Conservation (phyloP, 306 rosid genomes). For the Medicago lupulina region DNA sequence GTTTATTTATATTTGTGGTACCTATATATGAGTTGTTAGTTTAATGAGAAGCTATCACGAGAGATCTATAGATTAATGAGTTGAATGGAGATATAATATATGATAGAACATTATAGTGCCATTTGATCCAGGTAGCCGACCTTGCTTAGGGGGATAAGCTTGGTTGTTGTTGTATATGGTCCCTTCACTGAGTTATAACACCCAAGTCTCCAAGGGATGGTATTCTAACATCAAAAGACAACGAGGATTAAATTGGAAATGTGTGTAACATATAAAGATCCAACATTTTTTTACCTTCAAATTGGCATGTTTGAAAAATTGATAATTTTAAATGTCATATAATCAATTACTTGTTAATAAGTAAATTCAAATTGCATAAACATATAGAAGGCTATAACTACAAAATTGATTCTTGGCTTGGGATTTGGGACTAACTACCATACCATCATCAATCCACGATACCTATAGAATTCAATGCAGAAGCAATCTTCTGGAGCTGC, state of each 20-base stretch:
- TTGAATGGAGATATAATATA: no score
- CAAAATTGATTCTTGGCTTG: background rate
- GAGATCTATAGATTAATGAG: no score
- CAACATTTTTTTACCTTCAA: background rate
- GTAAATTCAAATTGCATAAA: background rate
- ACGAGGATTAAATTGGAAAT: background rate
- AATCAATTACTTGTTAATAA: background rate
- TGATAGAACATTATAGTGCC: no score
- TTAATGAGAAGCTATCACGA: no score
- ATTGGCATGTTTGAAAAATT: background rate
- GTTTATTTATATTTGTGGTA: conserved; percentile 1
- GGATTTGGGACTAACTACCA: background rate
- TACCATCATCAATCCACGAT: background rate
- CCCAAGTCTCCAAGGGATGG: conserved; percentile 13
- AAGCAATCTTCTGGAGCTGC: background rate
- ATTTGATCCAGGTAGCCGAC: no score
- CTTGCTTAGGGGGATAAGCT: no score
- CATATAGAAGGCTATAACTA: background rate
- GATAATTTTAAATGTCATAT: background rate
- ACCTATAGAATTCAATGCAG: background rate
- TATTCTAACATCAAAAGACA: conserved; percentile 1
- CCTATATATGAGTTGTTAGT: background rate
- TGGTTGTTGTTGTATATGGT: background rate
- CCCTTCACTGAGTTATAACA: background rate
- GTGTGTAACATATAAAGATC: background rate